Evolutionary conservation across 352 stramenopile genomes (phyloP).

Genomic region (Phytophthora syringae): DNA sequence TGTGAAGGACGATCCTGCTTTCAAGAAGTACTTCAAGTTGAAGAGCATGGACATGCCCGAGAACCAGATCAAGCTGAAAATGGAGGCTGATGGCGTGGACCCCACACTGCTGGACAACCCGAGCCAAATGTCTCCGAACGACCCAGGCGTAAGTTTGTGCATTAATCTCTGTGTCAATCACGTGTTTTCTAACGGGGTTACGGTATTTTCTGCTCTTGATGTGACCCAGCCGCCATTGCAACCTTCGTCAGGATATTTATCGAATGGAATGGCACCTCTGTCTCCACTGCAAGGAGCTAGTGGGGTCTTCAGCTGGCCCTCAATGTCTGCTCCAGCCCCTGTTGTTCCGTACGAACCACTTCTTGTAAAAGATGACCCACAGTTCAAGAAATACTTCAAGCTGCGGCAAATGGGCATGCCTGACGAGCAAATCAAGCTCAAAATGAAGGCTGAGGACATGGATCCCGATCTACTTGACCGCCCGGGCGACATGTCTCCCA

Average conservation of each 20-base stretch:
- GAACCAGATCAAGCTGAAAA: slow-evolving; percentile 89
- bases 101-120: slow-evolving; percentile 69
- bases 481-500: slow-evolving; percentile 79
- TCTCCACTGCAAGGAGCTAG: slow-evolving; percentile 22
- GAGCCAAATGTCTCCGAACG: slow-evolving; percentile 74
- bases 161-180: neutral
- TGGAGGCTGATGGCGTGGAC: slow-evolving; percentile 82
- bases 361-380: slow-evolving; percentile 76
- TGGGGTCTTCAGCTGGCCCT: slow-evolving; percentile 34
- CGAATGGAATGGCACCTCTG: slow-evolving; percentile 24
- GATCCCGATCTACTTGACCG: slow-evolving; percentile 70
- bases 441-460: slow-evolving; percentile 77
- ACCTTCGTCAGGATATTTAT: slow-evolving; percentile 19
- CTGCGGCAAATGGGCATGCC: slow-evolving; percentile 84
- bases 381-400: slow-evolving; percentile 87
- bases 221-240: slow-evolving; percentile 37
- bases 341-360: slow-evolving; percentile 69
- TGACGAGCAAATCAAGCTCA: slow-evolving; percentile 81
- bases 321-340: slow-evolving; percentile 26
- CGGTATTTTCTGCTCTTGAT: slow-evolving; percentile 1
- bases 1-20: slow-evolving; percentile 76
- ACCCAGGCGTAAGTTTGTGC: slow-evolving; percentile 63
- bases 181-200: slow-evolving; percentile 3
- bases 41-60: slow-evolving; percentile 84
- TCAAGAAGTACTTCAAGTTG: slow-evolving; percentile 90